phyloP scores from a whole-genome alignment of 2,329 filamentous ascomycete genomes.

The Fusarium sterilihyphosum region DNA sequence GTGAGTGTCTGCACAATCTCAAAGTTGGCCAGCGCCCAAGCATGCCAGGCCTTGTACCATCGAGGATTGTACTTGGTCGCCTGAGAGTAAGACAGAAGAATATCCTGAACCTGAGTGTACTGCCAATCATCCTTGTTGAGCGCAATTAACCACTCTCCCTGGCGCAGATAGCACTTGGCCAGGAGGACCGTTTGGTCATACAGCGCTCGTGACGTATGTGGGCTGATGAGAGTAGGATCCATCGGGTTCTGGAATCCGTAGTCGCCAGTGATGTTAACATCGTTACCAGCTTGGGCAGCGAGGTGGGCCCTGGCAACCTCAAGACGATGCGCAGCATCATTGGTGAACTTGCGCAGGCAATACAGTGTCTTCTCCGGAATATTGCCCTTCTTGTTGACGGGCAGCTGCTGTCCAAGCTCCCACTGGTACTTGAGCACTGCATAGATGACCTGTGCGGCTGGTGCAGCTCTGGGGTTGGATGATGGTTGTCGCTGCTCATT shows the following conservation, averaged over 20 bases:
- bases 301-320: conserved; percentile 64
- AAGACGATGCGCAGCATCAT: conserved; percentile 65
- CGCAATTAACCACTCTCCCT: conserved; percentile 94
- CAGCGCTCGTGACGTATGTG: conserved; percentile 62
- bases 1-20: conserved; percentile 91
- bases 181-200: conserved; percentile 76
- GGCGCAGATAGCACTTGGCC: conserved; percentile 94
- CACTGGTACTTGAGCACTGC: conserved; percentile 98
- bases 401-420: conserved; percentile 77
- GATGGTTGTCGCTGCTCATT: conserved; percentile 45
- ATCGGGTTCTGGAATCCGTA: conserved; percentile 61
- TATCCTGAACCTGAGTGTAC: conserved; percentile 84
- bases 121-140: conserved; percentile 91
- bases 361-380: conserved; percentile 65
- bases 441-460: conserved; percentile 85
- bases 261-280: conserved; percentile 57
- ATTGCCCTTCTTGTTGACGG: conserved; percentile 52
- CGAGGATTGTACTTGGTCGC: conserved; percentile 93
- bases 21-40: conserved; percentile 98
- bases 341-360: conserved; percentile 69
- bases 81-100: conserved; percentile 88
- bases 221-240: conserved; percentile 57
- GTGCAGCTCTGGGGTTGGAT: conserved; percentile 57
- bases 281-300: conserved; percentile 57
- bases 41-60: conserved; percentile 99